Conservation (phyloP, 2,329 filamentous ascomycete genomes). For the Pseudovirgaria hyperparasitica region DNA sequence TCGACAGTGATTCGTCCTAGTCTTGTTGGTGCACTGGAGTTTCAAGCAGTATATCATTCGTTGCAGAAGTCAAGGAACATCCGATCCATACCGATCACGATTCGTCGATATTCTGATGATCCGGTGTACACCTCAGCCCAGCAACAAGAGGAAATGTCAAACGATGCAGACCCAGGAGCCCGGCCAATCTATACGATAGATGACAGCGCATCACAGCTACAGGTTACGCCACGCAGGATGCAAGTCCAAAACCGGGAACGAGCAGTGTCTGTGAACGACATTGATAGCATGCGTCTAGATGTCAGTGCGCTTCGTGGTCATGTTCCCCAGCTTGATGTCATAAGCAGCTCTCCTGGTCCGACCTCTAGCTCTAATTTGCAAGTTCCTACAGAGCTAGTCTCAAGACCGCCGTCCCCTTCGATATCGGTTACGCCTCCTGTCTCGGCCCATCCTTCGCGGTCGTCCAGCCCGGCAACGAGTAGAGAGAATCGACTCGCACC, state of each 20-base stretch:
- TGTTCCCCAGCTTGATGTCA: background rate
- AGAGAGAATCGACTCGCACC: constrained; percentile 18
- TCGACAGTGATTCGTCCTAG: constrained; percentile 80
- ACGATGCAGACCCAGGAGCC: constrained; percentile 33
- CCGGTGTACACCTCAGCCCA: constrained; percentile 32
- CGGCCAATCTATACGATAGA: constrained; percentile 23
- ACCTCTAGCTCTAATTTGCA: background rate
- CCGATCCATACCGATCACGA: constrained; percentile 54
- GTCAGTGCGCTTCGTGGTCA: constrained; percentile 19
- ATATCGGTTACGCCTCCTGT: constrained; percentile 26
- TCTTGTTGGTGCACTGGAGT: constrained; percentile 85
- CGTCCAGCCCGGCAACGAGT: constrained; percentile 15
- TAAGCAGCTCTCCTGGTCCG: constrained; percentile 1
- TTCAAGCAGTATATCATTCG: constrained; percentile 79
- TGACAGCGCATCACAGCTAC: constrained; percentile 9
- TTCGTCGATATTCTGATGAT: constrained; percentile 58
- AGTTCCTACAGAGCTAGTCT: background rate
- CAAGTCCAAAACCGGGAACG: constrained; percentile 24
- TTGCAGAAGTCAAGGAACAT: constrained; percentile 71
- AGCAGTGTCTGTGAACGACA: constrained; percentile 49
- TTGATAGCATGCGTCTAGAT: constrained; percentile 33
- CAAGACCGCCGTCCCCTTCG: constrained; percentile 20
- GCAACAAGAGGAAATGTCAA: constrained; percentile 34
- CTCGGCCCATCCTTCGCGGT: constrained; percentile 16
- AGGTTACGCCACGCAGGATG: constrained; percentile 11